Conservation (phyloP, 768 basidiomycete genomes). For the Mycena albidolilacea region DNA sequence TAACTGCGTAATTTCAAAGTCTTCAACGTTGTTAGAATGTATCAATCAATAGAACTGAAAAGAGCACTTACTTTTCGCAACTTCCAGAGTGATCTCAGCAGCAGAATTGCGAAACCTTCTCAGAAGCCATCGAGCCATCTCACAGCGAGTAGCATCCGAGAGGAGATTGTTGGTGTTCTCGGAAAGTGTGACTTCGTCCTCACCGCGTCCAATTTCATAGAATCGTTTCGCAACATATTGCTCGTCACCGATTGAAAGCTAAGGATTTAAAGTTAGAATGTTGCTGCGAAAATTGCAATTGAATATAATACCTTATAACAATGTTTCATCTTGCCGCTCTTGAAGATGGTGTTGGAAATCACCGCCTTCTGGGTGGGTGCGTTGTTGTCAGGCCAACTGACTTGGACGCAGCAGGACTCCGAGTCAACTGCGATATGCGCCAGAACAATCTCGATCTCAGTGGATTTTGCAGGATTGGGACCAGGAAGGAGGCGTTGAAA, state of each 20-base stretch:
- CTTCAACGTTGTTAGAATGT: neutral
- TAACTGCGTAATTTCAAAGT: constrained; percentile 16
- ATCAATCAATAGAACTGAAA: too few species aligned
- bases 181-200: constrained; percentile 20
- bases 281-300: neutral
- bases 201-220: constrained; percentile 3
- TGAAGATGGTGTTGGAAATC: neutral
- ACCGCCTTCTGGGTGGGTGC: neutral
- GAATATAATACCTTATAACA: constrained; percentile 5
- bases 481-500: neutral
- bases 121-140: constrained; percentile 12
- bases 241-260: neutral
- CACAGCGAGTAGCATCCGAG: constrained; percentile 2
- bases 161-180: constrained; percentile 7
- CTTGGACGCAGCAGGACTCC: neutral
- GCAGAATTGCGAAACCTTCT: neutral
- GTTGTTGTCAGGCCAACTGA: neutral
- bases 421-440: neutral
- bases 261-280: neutral
- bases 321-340: neutral
- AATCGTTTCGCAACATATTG: neutral
- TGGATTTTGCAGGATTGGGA: neutral
- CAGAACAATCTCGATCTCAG: neutral
- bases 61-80: neutral
- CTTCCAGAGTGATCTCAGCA: neutral